Percentiles rank a stretch among this genome's conserved stretches.
Conservation (phyloP, 2,329 filamentous ascomycete species). For the Boeremia exigua region DNA sequence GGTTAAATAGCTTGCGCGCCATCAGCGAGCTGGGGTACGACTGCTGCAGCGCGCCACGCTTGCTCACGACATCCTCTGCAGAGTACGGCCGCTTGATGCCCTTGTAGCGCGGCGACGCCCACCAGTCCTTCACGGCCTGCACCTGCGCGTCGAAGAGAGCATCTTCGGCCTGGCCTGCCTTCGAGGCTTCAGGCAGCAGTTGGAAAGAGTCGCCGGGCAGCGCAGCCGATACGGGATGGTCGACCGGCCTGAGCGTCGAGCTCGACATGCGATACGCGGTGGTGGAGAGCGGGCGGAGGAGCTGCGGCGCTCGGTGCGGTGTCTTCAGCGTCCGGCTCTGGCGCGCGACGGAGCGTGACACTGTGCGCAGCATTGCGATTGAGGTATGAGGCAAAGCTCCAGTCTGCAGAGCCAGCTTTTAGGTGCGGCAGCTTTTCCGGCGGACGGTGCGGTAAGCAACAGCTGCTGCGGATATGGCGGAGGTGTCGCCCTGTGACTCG, state of each 20-base stretch:
- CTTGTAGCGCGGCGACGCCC: slow-evolving; percentile 80
- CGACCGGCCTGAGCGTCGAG: slow-evolving; percentile 59
- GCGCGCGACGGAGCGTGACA: slow-evolving; percentile 45
- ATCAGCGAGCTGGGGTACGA: slow-evolving; percentile 91
- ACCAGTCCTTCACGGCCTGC: slow-evolving; percentile 87
- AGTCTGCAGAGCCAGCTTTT: background rate
- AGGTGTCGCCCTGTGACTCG: slow-evolving; percentile 25
- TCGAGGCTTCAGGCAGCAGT: slow-evolving; percentile 76
- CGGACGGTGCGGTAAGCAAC: slow-evolving; percentile 23
- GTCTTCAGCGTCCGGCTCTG: slow-evolving; percentile 40
- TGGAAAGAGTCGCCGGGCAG: slow-evolving; percentile 82
- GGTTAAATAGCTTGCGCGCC: slow-evolving; percentile 91
- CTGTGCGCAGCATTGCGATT: slow-evolving; percentile 47
- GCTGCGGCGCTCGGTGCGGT: slow-evolving; percentile 33
- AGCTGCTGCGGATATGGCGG: slow-evolving; percentile 15
- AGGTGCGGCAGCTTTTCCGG: slow-evolving; percentile 7
- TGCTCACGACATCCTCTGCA: slow-evolving; percentile 89
- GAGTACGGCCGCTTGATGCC: slow-evolving; percentile 93
- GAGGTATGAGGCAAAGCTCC: slow-evolving; percentile 9
- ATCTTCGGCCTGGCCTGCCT: slow-evolving; percentile 82
- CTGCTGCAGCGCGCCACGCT: slow-evolving; percentile 86
- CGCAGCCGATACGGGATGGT: slow-evolving; percentile 66
- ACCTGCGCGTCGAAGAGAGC: slow-evolving; percentile 83
- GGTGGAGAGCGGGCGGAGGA: slow-evolving; percentile 50
- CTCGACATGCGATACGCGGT: slow-evolving; percentile 60